Evolutionary conservation across 306 rosid genomes (phyloP).

Genomic region (Cucurbita moschata): DNA sequence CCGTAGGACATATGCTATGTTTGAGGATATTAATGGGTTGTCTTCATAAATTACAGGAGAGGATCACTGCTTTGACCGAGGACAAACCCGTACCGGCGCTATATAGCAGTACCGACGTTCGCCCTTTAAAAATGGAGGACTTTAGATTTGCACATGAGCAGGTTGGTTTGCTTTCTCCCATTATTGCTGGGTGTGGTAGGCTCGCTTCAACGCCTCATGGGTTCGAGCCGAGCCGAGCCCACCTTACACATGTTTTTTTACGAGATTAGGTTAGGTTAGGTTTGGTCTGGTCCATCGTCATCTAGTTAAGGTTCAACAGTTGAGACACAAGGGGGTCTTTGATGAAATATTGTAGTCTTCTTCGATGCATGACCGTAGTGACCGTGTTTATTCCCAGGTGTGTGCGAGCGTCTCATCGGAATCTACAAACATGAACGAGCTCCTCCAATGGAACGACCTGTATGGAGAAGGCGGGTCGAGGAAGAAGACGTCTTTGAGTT

Average conservation of each 20-base stretch:
- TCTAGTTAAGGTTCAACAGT: too few species aligned
- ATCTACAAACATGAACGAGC: slow-evolving; percentile 72
- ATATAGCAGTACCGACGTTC: slow-evolving; percentile 53
- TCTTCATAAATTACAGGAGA: slow-evolving; percentile 46
- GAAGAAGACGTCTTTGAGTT: slow-evolving; percentile 63
- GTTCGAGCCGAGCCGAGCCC: too few species aligned
- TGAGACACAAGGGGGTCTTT: too few species aligned
- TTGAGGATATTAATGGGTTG: background rate
- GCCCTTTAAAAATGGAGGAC: slow-evolving; percentile 72
- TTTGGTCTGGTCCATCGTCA: too few species aligned
- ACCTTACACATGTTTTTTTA: too few species aligned
- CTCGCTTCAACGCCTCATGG: too few species aligned
- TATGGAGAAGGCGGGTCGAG: slow-evolving; percentile 97
- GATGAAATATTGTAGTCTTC: background rate
- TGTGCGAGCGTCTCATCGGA: slow-evolving; percentile 91
- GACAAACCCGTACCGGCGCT: slow-evolving; percentile 48
- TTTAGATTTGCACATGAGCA: slow-evolving; percentile 78
- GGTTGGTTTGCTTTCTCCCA: slow-evolving; percentile 21
- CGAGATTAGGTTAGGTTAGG: too few species aligned
- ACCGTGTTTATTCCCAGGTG: slow-evolving; percentile 29
- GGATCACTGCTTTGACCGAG: slow-evolving; percentile 39
- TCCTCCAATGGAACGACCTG: slow-evolving; percentile 80
- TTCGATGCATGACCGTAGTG: background rate
- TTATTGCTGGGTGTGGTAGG: too few species aligned
- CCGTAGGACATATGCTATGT: background rate